Evolutionary conservation across 768 basidiomycete genomes (phyloP).

Genomic region (Russula vinacea): DNA sequence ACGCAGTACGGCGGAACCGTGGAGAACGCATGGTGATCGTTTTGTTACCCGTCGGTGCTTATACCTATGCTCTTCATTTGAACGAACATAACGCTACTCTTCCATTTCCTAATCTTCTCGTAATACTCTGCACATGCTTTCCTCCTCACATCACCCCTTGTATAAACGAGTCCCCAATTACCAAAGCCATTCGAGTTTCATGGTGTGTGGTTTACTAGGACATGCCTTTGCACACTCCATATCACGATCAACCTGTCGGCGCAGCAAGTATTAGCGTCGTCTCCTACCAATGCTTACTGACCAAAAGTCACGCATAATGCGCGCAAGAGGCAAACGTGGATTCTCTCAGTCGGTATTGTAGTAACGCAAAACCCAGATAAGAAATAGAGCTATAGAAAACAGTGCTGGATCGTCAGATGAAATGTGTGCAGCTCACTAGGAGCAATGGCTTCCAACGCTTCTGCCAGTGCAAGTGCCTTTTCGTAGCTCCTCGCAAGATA

Average conservation of each 20-base stretch:
- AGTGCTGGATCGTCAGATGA: no score
- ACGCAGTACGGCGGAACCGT: conserved; percentile 67
- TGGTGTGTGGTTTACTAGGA: not conserved
- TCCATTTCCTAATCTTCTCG: not conserved
- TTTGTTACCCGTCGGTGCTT: not conserved
- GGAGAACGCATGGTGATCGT: conserved; percentile 45
- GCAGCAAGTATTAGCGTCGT: not conserved
- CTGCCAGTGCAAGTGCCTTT: no score
- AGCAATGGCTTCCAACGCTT: no score
- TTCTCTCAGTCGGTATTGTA: no score
- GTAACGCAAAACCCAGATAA: no score
- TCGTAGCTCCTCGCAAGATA: no score
- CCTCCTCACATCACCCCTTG: no score
- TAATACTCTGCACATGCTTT: not conserved
- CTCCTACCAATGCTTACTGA: no score
- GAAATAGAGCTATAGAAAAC: no score
- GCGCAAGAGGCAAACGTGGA: no score
- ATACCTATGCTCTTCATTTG: not conserved
- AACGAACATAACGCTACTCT: not conserved
- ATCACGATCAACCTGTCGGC: not conserved
- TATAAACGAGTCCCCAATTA: not conserved
- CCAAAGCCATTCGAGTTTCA: not conserved
- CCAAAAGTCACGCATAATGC: no score
- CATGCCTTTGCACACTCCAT: not conserved
- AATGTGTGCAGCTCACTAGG: no score